Conservation (phyloP, 179 eudicot genomes). For the Carnegiea gigantea region DNA sequence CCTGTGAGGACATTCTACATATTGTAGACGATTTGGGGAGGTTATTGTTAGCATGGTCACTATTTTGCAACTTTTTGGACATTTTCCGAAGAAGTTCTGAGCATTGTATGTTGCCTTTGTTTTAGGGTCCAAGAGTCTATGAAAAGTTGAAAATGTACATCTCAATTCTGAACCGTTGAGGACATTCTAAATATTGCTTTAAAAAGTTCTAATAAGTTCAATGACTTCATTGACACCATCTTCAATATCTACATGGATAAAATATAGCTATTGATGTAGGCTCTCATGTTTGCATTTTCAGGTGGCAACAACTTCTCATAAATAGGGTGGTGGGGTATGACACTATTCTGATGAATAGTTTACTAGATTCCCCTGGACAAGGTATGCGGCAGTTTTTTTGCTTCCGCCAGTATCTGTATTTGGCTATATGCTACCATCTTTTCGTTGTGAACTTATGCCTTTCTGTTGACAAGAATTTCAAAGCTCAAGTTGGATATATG, state of each 20-base stretch:
- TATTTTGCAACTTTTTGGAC: no score
- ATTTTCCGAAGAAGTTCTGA: no score
- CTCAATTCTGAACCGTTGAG: not conserved
- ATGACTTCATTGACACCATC: not conserved
- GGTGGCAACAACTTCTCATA: constrained; percentile 99
- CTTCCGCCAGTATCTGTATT: constrained; percentile 5
- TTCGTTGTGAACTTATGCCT: not conserved
- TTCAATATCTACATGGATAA: not conserved
- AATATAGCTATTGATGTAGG: not conserved
- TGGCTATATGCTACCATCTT: constrained; percentile 1
- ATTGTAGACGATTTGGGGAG: no score
- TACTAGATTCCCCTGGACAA: constrained; percentile 87
- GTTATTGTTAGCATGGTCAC: no score
- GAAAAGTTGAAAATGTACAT: not conserved
- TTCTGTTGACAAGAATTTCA: not conserved
- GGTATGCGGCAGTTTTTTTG: constrained; percentile 42
- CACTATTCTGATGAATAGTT: constrained; percentile 95
- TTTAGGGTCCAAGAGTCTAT: not conserved
- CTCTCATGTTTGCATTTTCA: constrained; percentile 26
- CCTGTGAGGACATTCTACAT: not conserved
- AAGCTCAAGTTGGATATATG: not conserved
- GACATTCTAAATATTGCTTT: not conserved
- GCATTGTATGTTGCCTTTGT: no score
- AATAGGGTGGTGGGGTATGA: constrained; percentile 97
- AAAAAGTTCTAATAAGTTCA: not conserved